phyloP scores from a whole-genome alignment of 129 eudicot genomes.

The Tagetes patula region DNA sequence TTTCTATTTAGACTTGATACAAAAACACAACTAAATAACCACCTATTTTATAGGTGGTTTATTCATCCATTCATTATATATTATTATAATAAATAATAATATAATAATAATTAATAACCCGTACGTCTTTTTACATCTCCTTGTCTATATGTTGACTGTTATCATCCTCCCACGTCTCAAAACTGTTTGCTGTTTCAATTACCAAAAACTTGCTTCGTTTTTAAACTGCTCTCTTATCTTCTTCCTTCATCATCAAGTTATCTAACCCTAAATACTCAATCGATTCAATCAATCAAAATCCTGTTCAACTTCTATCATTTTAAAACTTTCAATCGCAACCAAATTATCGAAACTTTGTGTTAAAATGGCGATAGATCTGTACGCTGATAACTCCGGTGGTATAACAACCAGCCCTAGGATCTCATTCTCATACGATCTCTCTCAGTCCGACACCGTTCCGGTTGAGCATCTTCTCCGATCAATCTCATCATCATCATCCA shows the following conservation, averaged over 20 bases:
- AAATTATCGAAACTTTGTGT: neutral
- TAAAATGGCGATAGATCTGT: constrained; percentile 66
- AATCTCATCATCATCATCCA: constrained; percentile 33
- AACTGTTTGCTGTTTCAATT: constrained; percentile 4
- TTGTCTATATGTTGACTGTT: neutral
- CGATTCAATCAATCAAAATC: neutral
- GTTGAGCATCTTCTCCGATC: constrained; percentile 65
- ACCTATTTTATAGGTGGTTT: too few species aligned
- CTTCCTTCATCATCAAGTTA: constrained; percentile 28
- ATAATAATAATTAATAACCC: too few species aligned
- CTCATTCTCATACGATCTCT: constrained; percentile 79
- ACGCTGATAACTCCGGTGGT: constrained; percentile 44
- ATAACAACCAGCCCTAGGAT: constrained; percentile 65
- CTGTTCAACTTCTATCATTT: neutral
- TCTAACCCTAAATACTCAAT: constrained; percentile 4
- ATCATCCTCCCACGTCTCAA: constrained; percentile 41
- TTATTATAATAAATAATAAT: too few species aligned
- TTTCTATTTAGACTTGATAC: too few species aligned
- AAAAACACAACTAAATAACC: too few species aligned
- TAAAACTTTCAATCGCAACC: neutral
- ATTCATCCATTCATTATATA: too few species aligned
- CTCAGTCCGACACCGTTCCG: constrained; percentile 59
- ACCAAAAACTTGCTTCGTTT: constrained; percentile 24
- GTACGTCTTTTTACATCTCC: neutral
- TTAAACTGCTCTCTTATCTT: constrained; percentile 13